These are phyloP conservation scores for Gracilaria vermiculophylla DNA, from an alignment of 23 red algal genomes.

Conservation along the genomic window DNA sequence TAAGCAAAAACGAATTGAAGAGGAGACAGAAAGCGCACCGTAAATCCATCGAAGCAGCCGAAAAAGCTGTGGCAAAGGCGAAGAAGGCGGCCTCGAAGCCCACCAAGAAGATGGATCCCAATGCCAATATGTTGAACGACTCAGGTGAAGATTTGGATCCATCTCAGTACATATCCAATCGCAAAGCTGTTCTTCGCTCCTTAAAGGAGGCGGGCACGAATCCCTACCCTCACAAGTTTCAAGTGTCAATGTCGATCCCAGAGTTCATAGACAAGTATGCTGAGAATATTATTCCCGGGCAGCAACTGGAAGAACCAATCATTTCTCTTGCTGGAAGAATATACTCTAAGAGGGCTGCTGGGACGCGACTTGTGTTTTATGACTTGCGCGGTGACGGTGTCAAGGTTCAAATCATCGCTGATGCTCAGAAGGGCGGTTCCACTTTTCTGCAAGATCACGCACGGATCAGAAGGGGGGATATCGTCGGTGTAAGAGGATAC, in stretches of 20 bases:
- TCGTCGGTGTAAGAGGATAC: slow-evolving; percentile 80
- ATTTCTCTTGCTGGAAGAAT: slow-evolving; percentile 77
- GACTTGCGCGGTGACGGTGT: slow-evolving; percentile 90
- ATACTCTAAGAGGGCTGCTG: slow-evolving; percentile 72
- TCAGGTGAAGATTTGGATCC: slow-evolving; percentile 86
- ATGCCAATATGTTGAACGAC: slow-evolving; percentile 25
- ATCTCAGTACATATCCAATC: slow-evolving; percentile 83
- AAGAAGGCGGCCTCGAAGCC: background rate
- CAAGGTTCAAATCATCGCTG: slow-evolving; percentile 96
- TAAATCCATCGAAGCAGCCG: slow-evolving; percentile 53
- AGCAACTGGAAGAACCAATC: slow-evolving; percentile 53
- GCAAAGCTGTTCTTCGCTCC: slow-evolving; percentile 47
- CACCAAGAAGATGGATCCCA: slow-evolving; percentile 15
- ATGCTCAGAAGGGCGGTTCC: slow-evolving; percentile 51
- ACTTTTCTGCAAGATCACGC: slow-evolving; percentile 54
- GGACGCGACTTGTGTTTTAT: slow-evolving; percentile 87
- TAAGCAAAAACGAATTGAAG: slow-evolving; percentile 91
- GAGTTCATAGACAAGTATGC: slow-evolving; percentile 74
- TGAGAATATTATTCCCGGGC: slow-evolving; percentile 41
- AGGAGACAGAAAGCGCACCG: slow-evolving; percentile 78
- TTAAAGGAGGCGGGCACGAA: slow-evolving; percentile 47
- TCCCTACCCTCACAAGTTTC: slow-evolving; percentile 96
- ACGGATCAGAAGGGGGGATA: slow-evolving; percentile 82
- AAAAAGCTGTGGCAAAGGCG: slow-evolving; percentile 57
- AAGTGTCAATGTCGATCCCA: slow-evolving; percentile 73